Conservation (phyloP, 2,329 filamentous ascomycete genomes). For the Verticillium albo-atrum region DNA sequence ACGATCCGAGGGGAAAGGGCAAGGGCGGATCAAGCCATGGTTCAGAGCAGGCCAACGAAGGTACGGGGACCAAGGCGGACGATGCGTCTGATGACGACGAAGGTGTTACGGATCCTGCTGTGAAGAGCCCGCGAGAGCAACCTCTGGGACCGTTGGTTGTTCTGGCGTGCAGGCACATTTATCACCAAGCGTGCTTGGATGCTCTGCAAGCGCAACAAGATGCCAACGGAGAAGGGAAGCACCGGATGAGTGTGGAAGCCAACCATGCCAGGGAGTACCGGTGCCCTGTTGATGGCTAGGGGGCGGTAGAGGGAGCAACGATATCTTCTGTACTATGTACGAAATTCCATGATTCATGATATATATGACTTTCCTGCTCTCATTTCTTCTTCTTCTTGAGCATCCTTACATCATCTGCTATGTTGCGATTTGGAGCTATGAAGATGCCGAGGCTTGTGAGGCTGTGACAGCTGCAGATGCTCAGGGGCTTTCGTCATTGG, state of each 20-base stretch:
- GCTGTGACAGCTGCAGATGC: not conserved
- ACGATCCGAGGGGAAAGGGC: conserved; percentile 36
- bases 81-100: conserved; percentile 29
- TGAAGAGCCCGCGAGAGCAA: conserved; percentile 29
- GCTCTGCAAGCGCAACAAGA: conserved; percentile 52
- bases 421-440: not conserved
- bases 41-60: conserved; percentile 41
- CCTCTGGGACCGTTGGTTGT: conserved; percentile 63
- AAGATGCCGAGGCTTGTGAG: not conserved
- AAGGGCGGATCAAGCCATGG: conserved; percentile 57
- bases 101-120: conserved; percentile 19
- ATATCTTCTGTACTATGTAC: conserved; percentile 9
- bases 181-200: conserved; percentile 66
- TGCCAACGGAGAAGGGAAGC: conserved; percentile 28
- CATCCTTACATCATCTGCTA: too few relatives aligned
- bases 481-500: not conserved
- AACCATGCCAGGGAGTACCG: conserved; percentile 44
- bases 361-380: not conserved
- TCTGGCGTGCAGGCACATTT: conserved; percentile 66
- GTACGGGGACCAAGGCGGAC: conserved; percentile 27
- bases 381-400: not conserved
- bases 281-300: conserved; percentile 53
- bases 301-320: not conserved
- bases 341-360: conserved; percentile 12
- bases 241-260: conserved; percentile 37